These are phyloP conservation scores for Coccomyxa subellipsoidea DNA, from an alignment of 163 green algal species.

Conservation along the genomic window DNA sequence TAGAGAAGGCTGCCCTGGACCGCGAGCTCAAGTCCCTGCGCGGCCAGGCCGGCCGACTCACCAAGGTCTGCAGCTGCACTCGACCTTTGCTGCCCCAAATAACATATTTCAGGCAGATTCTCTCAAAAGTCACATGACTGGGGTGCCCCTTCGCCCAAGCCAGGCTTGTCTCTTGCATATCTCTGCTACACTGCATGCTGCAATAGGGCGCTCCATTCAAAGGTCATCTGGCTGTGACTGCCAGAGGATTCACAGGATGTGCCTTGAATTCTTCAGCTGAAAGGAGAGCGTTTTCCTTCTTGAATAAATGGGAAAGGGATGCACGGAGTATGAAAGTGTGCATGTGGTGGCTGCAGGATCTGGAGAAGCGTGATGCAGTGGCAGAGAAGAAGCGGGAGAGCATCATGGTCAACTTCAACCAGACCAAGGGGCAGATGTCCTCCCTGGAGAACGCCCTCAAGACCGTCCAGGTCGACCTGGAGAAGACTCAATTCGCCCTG, in stretches of 20 bases:
- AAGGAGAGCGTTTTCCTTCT: background rate
- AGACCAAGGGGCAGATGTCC: slow-evolving; percentile 57
- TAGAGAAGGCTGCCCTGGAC: slow-evolving; percentile 75
- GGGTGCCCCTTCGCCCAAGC: too few species aligned
- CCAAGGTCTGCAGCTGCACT: slow-evolving; percentile 51
- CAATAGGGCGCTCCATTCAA: too few species aligned
- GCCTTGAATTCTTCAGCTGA: too few species aligned
- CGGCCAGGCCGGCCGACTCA: slow-evolving; percentile 50
- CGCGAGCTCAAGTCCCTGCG: slow-evolving; percentile 66
- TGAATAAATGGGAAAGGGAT: background rate
- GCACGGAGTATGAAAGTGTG: background rate
- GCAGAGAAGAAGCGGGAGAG: slow-evolving; percentile 73
- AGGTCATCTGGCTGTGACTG: too few species aligned
- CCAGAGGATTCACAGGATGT: too few species aligned
- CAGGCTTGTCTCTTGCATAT: too few species aligned
- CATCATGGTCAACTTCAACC: slow-evolving; percentile 73
- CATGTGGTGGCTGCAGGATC: slow-evolving; percentile 24
- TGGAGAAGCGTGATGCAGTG: slow-evolving; percentile 60
- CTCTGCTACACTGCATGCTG: too few species aligned
- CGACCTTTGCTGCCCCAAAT: too few species aligned
- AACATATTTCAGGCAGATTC: too few species aligned
- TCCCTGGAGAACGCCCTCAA: slow-evolving; percentile 48
- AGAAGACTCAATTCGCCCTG: slow-evolving; percentile 69
- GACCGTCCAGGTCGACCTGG: slow-evolving; percentile 48
- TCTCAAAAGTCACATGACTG: too few species aligned